A percentile compares a stretch with the other conserved stretches of the same genome.
Evolutionary conservation across 2,329 filamentous ascomycete species (phyloP).

Genomic region (Aureobasidium musti): DNA sequence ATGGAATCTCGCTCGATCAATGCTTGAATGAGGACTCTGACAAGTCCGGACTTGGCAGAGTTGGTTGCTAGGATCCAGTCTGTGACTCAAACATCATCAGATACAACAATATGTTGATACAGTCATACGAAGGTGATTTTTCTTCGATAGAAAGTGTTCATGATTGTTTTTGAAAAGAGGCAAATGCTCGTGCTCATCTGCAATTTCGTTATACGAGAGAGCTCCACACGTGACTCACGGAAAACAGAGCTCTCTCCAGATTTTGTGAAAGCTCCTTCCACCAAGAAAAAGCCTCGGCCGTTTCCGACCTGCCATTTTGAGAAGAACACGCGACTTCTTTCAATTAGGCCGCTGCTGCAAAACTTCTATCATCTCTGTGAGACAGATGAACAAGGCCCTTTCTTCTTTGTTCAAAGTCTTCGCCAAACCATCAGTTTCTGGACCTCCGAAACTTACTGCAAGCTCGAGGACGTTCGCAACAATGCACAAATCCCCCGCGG

Average conservation of each 20-base stretch:
- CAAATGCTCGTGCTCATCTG: constrained; percentile 4
- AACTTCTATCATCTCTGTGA: background rate
- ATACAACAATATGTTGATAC: no score
- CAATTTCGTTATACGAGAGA: constrained; percentile 12
- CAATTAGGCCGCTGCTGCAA: constrained; percentile 5
- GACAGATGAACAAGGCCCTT: constrained; percentile 19
- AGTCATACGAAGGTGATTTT: no score
- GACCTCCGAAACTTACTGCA: background rate
- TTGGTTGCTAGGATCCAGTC: no score
- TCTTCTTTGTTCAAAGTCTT: constrained; percentile 13
- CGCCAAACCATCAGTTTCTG: background rate
- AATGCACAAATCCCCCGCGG: constrained; percentile 33
- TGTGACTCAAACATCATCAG: no score
- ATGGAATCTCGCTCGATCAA: no score
- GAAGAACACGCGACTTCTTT: constrained; percentile 22
- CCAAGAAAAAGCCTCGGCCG: constrained; percentile 16
- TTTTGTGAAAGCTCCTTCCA: background rate
- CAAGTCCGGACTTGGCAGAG: no score
- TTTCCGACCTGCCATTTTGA: constrained; percentile 22
- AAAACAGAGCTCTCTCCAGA: constrained; percentile 22
- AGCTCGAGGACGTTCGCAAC: constrained; percentile 8
- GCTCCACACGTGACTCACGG: constrained; percentile 25
- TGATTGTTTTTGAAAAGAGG: no score
- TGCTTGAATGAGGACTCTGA: no score
- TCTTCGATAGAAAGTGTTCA: no score